Conservation (phyloP, 2,329 filamentous ascomycete genomes). For the Parascedosporium putredinis region DNA sequence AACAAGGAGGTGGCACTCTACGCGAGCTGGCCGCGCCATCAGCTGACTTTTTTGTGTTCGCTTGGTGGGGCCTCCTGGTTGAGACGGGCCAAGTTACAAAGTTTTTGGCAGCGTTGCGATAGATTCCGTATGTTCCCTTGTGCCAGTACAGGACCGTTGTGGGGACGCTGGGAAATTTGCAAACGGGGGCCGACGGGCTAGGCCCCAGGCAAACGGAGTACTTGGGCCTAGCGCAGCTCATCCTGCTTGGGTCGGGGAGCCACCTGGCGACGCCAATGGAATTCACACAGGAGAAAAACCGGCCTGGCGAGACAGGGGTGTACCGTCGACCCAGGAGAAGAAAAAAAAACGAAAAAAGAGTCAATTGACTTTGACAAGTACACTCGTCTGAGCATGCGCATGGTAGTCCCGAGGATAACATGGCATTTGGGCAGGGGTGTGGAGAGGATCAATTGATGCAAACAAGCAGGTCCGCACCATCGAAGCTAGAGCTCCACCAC, state of each 20-base stretch:
- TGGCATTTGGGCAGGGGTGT: neutral
- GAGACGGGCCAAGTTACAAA: neutral
- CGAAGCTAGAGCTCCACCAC: too few relatives aligned
- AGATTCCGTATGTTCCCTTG: too few relatives aligned
- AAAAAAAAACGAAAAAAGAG: too few relatives aligned
- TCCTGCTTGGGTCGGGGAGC: neutral
- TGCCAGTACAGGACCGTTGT: neutral
- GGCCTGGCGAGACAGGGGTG: neutral
- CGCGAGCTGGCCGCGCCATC: neutral
- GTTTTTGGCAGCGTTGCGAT: too few relatives aligned
- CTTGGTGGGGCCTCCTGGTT: neutral
- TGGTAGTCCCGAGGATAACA: too few relatives aligned
- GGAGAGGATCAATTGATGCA: neutral
- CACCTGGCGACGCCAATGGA: neutral
- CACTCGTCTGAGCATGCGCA: too few relatives aligned
- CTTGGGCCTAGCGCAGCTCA: neutral
- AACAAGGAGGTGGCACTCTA: neutral
- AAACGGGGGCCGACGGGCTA: neutral
- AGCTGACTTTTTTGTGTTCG: slow-evolving; percentile 5
- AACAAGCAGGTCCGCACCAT: too few relatives aligned
- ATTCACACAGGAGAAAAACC: neutral
- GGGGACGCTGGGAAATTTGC: neutral
- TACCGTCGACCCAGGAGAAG: neutral
- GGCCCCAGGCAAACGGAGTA: neutral
- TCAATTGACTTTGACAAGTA: too few relatives aligned